Evolutionary conservation across 2,329 filamentous ascomycete genomes (phyloP), one percentile per base, ranked within the genome.

Genomic region (Alternaria sp.): DNA sequence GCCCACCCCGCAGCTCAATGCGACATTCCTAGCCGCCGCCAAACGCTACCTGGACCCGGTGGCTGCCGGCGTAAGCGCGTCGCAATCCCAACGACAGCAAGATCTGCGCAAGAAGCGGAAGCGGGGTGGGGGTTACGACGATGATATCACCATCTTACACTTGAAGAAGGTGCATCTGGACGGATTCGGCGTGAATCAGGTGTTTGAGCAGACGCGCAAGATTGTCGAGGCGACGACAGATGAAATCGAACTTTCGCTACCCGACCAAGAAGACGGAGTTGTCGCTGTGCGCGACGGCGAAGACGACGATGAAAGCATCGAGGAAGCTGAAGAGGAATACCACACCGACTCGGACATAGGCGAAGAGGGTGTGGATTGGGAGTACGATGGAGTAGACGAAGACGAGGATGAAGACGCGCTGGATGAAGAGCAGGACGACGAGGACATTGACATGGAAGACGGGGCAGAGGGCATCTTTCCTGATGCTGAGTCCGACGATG

Each of bases 161-260:
- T 83, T 97, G 71, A 90, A 91, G 71, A 93, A 92, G 78, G 83
- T 99, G 16, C 92, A 97, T 76, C 84, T 93, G 7, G 89, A 97
- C 59, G 95, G 94, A 0, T 97, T 98, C 70, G 92, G 91, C 70
- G 90, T 92, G 11, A 88, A 90, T 20, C 94, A 98, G 79, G 89
- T 99, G 44, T 99, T 94, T 92, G 92, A 97, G 79, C 95, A 99
- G 81, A 91, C 93, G 9, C 90, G 89, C 73, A 88, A 92, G 70
- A 92, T 98, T 20, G 89, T 98, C 59, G 85, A 91, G 64, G 87
- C 89, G 48, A 80, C 89, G 7, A 81, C 82, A 44, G 78, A 81
- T 18, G 85, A 89, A 71, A 82, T 86, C 3, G 83, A 86, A 69
- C 79, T 74, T 68, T 83, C 77, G 34, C 77, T 84, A 44, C 80